Conservation (phyloP, 1,139 yeast species). For the Yamadazyma triangularis region DNA sequence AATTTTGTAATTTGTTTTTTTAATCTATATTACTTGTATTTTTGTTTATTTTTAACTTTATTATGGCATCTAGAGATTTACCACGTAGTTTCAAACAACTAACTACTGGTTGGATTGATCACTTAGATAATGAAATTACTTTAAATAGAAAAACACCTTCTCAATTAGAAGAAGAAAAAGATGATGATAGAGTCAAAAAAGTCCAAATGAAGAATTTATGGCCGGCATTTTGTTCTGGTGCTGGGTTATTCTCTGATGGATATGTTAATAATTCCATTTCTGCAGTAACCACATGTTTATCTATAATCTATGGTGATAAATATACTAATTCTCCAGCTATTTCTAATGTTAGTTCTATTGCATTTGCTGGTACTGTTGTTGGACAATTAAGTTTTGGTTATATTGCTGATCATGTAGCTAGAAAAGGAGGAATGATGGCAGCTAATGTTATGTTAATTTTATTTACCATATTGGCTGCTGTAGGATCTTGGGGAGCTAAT, state of each 20-base stretch:
- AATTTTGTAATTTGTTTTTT: too few relatives aligned
- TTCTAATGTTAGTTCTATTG: slow-evolving; percentile 79
- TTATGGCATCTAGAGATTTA: slow-evolving; percentile 49
- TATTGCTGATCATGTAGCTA: slow-evolving; percentile 69
- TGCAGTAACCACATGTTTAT: slow-evolving; percentile 67
- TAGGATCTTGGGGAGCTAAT: slow-evolving; percentile 75
- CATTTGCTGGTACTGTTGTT: slow-evolving; percentile 86
- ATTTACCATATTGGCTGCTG: slow-evolving; percentile 75
- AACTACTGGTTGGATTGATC: slow-evolving; percentile 33
- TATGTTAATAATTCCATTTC: slow-evolving; percentile 82
- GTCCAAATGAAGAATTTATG: slow-evolving; percentile 37
- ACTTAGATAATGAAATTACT: slow-evolving; percentile 20
- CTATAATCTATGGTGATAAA: slow-evolving; percentile 57
- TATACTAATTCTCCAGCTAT: slow-evolving; percentile 64
- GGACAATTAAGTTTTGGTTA: slow-evolving; percentile 82
- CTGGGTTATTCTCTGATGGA: slow-evolving; percentile 89
- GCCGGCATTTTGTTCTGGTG: slow-evolving; percentile 87
- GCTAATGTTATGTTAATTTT: slow-evolving; percentile 70
- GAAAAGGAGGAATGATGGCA: slow-evolving; percentile 76
- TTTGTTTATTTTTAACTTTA: slow-evolving; percentile 1
- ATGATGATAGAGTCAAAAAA: slow-evolving; percentile 12
- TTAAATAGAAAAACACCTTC: slow-evolving; percentile 21
- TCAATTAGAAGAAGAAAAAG: slow-evolving; percentile 20
- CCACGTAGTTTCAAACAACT: slow-evolving; percentile 40
- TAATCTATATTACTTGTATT: too few relatives aligned